A percentile compares a stretch with the other conserved stretches of the same genome.
Evolutionary conservation across 2,329 filamentous ascomycete species (phyloP).

Genomic region (Diaporthe ampelina): DNA sequence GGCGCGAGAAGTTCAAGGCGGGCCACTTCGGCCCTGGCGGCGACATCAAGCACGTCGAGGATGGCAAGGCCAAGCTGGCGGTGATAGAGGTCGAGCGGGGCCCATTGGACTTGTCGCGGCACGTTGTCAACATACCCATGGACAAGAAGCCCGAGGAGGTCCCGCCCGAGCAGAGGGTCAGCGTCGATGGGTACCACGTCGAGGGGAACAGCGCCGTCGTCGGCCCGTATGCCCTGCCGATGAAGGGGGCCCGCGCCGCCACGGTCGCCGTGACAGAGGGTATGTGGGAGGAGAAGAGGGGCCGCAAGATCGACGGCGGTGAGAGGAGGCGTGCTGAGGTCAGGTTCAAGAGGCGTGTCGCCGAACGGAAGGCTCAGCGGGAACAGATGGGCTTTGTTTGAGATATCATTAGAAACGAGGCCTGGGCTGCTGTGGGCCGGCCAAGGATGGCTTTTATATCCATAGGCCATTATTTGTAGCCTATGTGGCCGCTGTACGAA

Average conservation of each 20-base stretch:
- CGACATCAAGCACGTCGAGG: slow-evolving; percentile 79
- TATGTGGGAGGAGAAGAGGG: slow-evolving; percentile 91
- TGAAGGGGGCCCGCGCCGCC: slow-evolving; percentile 76
- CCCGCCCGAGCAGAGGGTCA: slow-evolving; percentile 58
- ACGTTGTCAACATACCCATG: slow-evolving; percentile 68
- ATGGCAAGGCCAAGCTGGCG: slow-evolving; percentile 66
- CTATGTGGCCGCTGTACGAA: slow-evolving; percentile 8
- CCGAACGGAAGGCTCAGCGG: slow-evolving; percentile 79
- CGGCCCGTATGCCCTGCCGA: slow-evolving; percentile 79
- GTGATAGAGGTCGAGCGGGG: slow-evolving; percentile 56
- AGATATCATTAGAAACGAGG: background rate
- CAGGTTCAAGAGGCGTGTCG: slow-evolving; percentile 85
- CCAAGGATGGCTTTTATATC: background rate
- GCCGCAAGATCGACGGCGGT: slow-evolving; percentile 95
- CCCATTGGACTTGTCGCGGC: slow-evolving; percentile 61
- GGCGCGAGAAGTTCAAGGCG: slow-evolving; percentile 86
- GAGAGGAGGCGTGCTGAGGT: slow-evolving; percentile 91
- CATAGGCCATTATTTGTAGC: background rate
- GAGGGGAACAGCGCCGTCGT: slow-evolving; percentile 78
- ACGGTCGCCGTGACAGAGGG: slow-evolving; percentile 82
- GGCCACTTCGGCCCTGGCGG: slow-evolving; percentile 86
- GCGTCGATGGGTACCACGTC: slow-evolving; percentile 76
- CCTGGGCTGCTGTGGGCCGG: background rate
- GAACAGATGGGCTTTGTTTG: slow-evolving; percentile 48
- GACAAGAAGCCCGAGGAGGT: slow-evolving; percentile 56